Evolutionary conservation across 768 basidiomycete genomes (phyloP).

Genomic region (Gloeophyllum trabeum): DNA sequence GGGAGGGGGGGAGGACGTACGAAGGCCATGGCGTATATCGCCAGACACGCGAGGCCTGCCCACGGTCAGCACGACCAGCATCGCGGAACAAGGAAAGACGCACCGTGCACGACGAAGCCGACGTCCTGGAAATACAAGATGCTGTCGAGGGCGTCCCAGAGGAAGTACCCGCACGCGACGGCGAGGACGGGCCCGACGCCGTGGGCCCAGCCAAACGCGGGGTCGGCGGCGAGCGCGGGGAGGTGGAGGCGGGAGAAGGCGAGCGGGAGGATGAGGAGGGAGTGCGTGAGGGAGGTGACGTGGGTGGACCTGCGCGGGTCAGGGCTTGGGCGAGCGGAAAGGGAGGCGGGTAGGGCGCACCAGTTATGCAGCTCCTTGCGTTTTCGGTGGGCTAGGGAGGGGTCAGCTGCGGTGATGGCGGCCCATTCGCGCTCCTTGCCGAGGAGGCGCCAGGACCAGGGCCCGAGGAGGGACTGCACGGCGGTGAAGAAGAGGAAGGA

Average conservation of each 20-base stretch:
- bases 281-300: constrained; percentile 64
- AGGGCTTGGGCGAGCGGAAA: constrained; percentile 4
- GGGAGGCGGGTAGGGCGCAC: constrained; percentile 21
- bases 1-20: constrained; percentile 28
- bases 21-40: constrained; percentile 59
- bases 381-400: no score
- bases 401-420: no score
- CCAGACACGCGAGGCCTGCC: constrained; percentile 48
- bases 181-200: constrained; percentile 46
- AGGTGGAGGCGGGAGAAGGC: constrained; percentile 41
- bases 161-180: constrained; percentile 71
- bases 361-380: constrained; percentile 47
- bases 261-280: constrained; percentile 53
- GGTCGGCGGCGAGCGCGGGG: constrained; percentile 40
- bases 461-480: constrained; percentile 49
- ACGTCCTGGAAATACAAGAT: constrained; percentile 54
- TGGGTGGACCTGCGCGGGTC: constrained; percentile 45
- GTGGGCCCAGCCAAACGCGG: constrained; percentile 68
- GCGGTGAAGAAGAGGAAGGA: constrained; percentile 46
- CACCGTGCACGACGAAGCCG: constrained; percentile 74
- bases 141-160: constrained; percentile 77
- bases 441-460: constrained; percentile 37
- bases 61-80: background rate
- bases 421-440: constrained; percentile 22
- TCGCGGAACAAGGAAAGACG: constrained; percentile 6